Percentiles rank a stretch among this genome's conserved stretches.
phyloP scores from a whole-genome alignment of 2,329 filamentous ascomycete genomes.

The Exserohilum turcica region DNA sequence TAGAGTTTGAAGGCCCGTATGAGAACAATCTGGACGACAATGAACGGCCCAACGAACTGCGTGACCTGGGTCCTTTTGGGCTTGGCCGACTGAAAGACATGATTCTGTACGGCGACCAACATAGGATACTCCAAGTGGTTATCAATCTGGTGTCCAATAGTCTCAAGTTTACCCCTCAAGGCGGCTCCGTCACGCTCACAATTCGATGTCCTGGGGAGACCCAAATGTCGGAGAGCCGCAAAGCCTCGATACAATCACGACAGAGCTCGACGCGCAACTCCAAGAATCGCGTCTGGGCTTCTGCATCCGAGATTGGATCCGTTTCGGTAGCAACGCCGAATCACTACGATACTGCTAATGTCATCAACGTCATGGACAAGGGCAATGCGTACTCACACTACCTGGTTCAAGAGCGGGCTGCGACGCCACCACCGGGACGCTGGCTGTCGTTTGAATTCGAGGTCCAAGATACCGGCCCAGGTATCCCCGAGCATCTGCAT shows the following conservation, averaged over 20 bases:
- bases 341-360: constrained; percentile 49
- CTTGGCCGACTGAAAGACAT: constrained; percentile 78
- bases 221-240: constrained; percentile 49
- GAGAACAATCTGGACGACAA: constrained; percentile 47
- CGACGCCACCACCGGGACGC: constrained; percentile 63
- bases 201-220: constrained; percentile 74
- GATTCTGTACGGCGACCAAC: constrained; percentile 90
- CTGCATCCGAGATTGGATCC: constrained; percentile 40
- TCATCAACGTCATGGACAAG: constrained; percentile 52
- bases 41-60: constrained; percentile 49
- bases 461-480: constrained; percentile 85
- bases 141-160: constrained; percentile 93
- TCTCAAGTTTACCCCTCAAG: constrained; percentile 83
- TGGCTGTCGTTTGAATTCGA: constrained; percentile 84
- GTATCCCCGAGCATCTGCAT: constrained; percentile 78
- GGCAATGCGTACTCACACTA: constrained; percentile 43
- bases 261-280: constrained; percentile 48
- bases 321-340: constrained; percentile 35
- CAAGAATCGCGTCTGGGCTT: constrained; percentile 35
- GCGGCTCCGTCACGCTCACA: constrained; percentile 74
- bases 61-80: constrained; percentile 68
- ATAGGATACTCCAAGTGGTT: constrained; percentile 87
- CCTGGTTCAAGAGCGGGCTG: constrained; percentile 43
- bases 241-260: constrained; percentile 53
- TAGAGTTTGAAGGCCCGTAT: constrained; percentile 68